phyloP scores from a whole-genome alignment of 257 asterid species.

The Paraleonurus japonicus region DNA sequence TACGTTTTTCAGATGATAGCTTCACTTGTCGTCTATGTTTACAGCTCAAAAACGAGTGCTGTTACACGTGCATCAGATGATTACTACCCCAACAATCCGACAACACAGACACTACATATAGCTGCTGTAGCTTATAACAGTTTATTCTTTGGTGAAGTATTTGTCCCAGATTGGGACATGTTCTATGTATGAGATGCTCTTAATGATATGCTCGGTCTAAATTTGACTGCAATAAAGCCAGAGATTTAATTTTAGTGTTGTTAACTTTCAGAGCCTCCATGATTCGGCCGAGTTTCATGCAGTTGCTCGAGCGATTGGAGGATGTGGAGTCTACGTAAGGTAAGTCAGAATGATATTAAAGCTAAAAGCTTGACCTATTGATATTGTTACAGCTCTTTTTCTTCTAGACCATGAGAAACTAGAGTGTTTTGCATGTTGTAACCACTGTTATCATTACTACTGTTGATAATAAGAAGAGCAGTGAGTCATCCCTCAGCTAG shows the following conservation, averaged over 20 bases:
- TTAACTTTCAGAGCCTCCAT: slow-evolving; percentile 48
- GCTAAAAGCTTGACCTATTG: background rate
- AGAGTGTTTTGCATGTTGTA: background rate
- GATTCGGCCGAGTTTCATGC: slow-evolving; percentile 56
- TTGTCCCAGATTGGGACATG: slow-evolving; percentile 73
- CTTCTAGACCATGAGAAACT: background rate
- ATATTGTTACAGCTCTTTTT: background rate
- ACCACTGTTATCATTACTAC: background rate
- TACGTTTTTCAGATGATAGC: background rate
- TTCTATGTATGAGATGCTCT: slow-evolving; percentile 44
- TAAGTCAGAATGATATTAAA: background rate
- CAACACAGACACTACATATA: slow-evolving; percentile 53
- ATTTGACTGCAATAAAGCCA: background rate
- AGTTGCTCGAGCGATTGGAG: slow-evolving; percentile 58
- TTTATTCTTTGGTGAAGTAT: slow-evolving; percentile 55
- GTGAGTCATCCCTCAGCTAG: background rate
- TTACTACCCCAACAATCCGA: slow-evolving; percentile 49
- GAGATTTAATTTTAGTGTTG: slow-evolving; percentile 1
- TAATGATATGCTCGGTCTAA: background rate
- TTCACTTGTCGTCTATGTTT: slow-evolving; percentile 7
- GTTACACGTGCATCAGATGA: slow-evolving; percentile 61
- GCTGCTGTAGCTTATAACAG: slow-evolving; percentile 67
- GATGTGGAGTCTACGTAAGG: slow-evolving; percentile 64
- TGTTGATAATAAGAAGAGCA: background rate
- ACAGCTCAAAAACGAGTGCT: slow-evolving; percentile 50